Evolutionary conservation across 495 filamentous ascomycete genomes (phyloP), one percentile per base, ranked within the genome.

Genomic region (Cladorrhinum samala): DNA sequence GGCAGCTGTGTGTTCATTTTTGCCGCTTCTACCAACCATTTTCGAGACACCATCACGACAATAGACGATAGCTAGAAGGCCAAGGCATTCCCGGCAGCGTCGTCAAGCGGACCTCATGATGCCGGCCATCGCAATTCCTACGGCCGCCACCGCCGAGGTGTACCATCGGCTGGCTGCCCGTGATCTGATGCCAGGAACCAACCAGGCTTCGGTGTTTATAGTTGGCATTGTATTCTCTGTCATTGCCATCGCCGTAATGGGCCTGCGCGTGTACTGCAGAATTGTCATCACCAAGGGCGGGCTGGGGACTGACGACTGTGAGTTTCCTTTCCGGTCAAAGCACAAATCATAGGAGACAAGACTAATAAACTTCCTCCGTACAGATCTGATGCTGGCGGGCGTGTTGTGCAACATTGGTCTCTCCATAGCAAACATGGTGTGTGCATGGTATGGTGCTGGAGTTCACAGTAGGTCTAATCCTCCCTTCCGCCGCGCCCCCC

Each of bases 391-490:
- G 49, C 19, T 51, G 9, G 37, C 37, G 3, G 49, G 49, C 24
- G 30, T 40, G 3, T 33, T 43, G 13, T 1, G 14, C 16, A 51
- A 51, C 14, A 17, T 51, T 17, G 49, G 36, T 11, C 16, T 51
- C 5, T 40, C 39, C 33, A 25, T 42, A 11, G 49, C 49, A 30
- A 51, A 51, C 21, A 51, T 51, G 37, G 37, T 42, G 7, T 51
- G 36, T 33, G 49, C 49, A 8, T 51, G n/a, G n/a, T 51, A 41
- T 17, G 49, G 49, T 23, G 49, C 36, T 9, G 49, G 49, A 8
- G 37, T 51, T 4, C 49, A 51, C 20, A 1, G 36, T 36, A 30
- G 11, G 27, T 33, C 8, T 30, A 24, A 18, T 3, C n/a, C 25
- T 19, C 21, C 44, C 11, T 21, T 47, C 11, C n/a, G n/a, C n/a